Conservation (phyloP, 1,284 basidiomycete genomes). For the Papiliotrema terrestris region DNA sequence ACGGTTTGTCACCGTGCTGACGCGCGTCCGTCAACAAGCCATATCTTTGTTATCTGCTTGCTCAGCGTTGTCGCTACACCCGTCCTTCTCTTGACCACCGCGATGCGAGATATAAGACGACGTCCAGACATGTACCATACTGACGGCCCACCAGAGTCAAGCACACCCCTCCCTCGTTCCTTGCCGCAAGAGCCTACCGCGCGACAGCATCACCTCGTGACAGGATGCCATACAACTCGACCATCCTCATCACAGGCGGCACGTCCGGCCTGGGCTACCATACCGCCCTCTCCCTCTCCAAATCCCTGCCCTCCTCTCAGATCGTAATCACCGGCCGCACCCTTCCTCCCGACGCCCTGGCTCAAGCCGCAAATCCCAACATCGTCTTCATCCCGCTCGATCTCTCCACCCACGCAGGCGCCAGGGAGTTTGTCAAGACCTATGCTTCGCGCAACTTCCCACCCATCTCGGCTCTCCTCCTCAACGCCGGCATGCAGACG, state of each 20-base stretch:
- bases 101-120: not conserved
- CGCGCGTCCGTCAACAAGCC: not conserved
- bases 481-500: conserved; percentile 5
- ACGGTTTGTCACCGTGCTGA: not conserved
- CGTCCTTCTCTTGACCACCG: too few relatives aligned
- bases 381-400: conserved; percentile 11
- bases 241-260: conserved; percentile 19
- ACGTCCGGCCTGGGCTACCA: conserved; percentile 14
- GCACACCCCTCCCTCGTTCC: not conserved
- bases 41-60: not conserved
- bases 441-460: conserved; percentile 2
- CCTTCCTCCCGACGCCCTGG: not conserved
- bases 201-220: not conserved
- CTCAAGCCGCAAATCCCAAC: conserved; percentile 7
- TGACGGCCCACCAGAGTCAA: not conserved
- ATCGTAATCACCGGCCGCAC: conserved; percentile 5
- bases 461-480: conserved; percentile 10
- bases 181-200: too few relatives aligned
- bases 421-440: conserved; percentile 8
- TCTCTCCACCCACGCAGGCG: conserved; percentile 5
- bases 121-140: not conserved
- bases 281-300: conserved; percentile 11
- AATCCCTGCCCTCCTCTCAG: conserved; percentile 4
- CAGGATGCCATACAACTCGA: conserved; percentile 11
- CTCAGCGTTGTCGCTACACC: too few relatives aligned